Evolutionary conservation across 371 early-diverging fungal genomes (phyloP).

Genomic region (Mortierella sp.): DNA sequence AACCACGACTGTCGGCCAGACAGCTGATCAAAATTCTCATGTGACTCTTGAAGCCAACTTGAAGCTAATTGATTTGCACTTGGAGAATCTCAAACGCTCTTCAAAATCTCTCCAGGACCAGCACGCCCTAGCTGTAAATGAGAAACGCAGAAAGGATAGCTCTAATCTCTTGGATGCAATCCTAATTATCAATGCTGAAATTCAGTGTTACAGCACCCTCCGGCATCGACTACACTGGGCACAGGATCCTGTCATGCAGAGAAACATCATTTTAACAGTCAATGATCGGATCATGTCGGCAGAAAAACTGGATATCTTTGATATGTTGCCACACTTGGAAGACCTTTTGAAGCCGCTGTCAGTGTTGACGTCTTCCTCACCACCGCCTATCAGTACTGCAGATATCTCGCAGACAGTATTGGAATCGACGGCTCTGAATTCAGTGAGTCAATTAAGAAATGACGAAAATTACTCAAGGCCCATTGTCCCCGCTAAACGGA

Average conservation of each 20-base stretch:
- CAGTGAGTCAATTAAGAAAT: not conserved
- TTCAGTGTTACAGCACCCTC: not conserved
- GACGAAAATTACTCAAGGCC: not conserved
- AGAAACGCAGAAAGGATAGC: not conserved
- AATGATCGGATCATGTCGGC: not conserved
- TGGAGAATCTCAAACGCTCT: not conserved
- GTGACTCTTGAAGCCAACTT: not conserved
- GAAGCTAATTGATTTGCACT: not conserved
- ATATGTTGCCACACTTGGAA: not conserved
- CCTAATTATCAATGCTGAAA: not conserved
- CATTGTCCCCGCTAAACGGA: not conserved
- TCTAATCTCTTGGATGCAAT: not conserved
- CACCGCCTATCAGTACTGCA: too few species aligned
- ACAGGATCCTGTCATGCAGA: not conserved
- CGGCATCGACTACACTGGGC: not conserved
- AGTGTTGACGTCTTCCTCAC: too few species aligned
- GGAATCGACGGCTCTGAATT: too few species aligned
- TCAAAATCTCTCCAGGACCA: not conserved
- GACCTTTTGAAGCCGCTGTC: not conserved
- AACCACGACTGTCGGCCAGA: too few species aligned
- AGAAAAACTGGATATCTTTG: not conserved
- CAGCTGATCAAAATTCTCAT: not conserved
- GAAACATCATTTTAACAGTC: not conserved
- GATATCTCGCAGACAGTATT: too few species aligned
- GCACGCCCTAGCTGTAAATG: too few species aligned